Evolutionary conservation across 2,329 filamentous ascomycete species (phyloP), one percentile per base, ranked within the genome.

Genomic region (Drechmeria coniospora): DNA sequence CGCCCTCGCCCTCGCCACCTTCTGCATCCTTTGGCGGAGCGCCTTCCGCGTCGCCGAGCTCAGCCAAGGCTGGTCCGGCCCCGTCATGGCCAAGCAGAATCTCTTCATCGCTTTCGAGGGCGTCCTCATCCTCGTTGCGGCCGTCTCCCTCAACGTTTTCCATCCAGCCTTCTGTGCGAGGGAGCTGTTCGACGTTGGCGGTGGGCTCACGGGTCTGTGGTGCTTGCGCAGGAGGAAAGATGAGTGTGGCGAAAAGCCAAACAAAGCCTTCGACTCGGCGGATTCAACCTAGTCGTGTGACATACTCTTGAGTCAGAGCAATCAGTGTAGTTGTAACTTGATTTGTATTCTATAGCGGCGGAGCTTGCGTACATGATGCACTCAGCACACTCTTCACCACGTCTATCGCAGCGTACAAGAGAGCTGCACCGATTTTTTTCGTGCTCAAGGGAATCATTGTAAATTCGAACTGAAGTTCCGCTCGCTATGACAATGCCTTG

Each of bases 11-110:
- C 45, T 76, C 2, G 61, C 71, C 2, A 74, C 72, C n/a, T 28
- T 77, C 9, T 64, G 61, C 38, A 71, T 81, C 41, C 66, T 79
- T 35, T 66, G 68, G 40, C 59, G 77, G 7, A 73, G 65, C 36
- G 64, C 72, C 23, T 81, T 72, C 49, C 65, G 77, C 30, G 66
- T 78, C 14, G 68, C 66, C 1, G 75, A 81, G 58, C 51, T 81
- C 36, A 67, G 63, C 36, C 56, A 65, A 28, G 76, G 76, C 1
- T 82, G 72, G 65, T 49, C 43, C 3, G 73, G 74, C 0, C 48
- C 58, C 14, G 47, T 80, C 39, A 74, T 75, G 45, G 48, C 43
- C 19, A 48, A 64, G 21, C 56, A 75, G 50, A 53, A 51, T 21
- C 50, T 68, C 31, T 74, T 75, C 43, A 59, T 74, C 34, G 63